Percentiles rank a stretch among this genome's conserved stretches.
phyloP scores from a whole-genome alignment of 805 yeast genomes.

The Danielia reshetovae region DNA sequence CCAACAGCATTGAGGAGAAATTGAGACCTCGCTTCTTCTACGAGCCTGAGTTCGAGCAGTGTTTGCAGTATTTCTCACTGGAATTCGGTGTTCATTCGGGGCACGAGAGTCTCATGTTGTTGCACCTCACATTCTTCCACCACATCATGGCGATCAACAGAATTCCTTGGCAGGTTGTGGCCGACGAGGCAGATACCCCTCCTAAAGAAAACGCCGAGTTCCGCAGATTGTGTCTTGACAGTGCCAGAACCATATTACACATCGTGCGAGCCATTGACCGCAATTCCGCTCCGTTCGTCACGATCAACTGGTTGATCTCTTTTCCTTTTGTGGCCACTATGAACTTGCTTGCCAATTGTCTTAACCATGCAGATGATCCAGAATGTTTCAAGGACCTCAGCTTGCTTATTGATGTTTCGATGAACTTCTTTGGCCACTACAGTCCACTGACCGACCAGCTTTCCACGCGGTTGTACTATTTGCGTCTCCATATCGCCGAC shows the following conservation, averaged over 20 bases:
- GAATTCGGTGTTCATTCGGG: not conserved
- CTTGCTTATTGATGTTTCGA: conserved; percentile 23
- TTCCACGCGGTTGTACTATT: conserved; percentile 10
- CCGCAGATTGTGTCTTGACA: conserved; percentile 27
- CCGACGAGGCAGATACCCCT: conserved; percentile 16
- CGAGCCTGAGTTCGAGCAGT: conserved; percentile 26
- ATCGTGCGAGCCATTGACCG: conserved; percentile 21
- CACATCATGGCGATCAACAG: conserved; percentile 37
- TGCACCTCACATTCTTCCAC: conserved; percentile 30
- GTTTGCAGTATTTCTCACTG: not conserved
- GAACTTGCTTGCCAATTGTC: conserved; percentile 24
- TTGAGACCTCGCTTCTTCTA: conserved; percentile 29
- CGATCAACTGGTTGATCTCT: conserved; percentile 29
- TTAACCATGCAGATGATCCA: conserved; percentile 27
- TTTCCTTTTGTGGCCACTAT: conserved; percentile 32
- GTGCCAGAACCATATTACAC: conserved; percentile 35
- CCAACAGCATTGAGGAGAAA: conserved; percentile 14
- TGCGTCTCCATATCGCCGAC: conserved; percentile 16
- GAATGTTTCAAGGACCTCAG: conserved; percentile 27
- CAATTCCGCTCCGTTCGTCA: conserved; percentile 18
- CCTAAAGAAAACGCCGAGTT: conserved; percentile 16
- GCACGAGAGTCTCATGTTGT: conserved; percentile 7
- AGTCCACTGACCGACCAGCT: conserved; percentile 8
- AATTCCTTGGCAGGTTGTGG: conserved; percentile 24
- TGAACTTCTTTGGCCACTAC: conserved; percentile 15